Conservation (phyloP, 306 rosid genomes). For the Cajanus cajan region DNA sequence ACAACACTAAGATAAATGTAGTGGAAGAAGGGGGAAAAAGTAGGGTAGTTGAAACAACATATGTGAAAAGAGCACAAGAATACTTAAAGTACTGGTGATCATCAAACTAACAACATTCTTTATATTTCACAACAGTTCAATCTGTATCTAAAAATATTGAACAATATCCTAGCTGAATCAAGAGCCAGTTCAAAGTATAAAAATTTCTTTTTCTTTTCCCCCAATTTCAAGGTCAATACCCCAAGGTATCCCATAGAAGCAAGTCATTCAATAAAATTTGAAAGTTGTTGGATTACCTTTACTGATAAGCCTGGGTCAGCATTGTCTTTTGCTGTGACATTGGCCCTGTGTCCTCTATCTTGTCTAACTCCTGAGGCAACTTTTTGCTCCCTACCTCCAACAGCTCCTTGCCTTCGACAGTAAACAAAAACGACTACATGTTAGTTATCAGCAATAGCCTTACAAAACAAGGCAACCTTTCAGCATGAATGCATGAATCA, state of each 20-base stretch:
- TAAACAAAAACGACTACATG: neutral
- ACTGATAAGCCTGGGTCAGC: constrained; percentile 31
- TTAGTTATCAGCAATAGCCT: constrained; percentile 4
- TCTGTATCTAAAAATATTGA: neutral
- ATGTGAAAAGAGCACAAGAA: neutral
- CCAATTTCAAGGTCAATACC: neutral
- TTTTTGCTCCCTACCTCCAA: constrained; percentile 52
- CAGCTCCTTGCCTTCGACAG: constrained; percentile 56
- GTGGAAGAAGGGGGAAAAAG: neutral
- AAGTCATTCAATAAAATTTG: neutral
- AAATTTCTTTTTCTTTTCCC: neutral
- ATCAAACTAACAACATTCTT: neutral
- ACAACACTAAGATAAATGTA: constrained; percentile 25
- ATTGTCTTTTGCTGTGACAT: constrained; percentile 38
- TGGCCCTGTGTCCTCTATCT: constrained; percentile 39
- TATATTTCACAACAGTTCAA: neutral
- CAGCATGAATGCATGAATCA: constrained; percentile 9
- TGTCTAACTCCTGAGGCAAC: constrained; percentile 51
- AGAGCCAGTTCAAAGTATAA: neutral
- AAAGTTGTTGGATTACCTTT: constrained; percentile 49
- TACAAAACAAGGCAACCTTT: constrained; percentile 15
- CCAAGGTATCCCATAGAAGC: neutral
- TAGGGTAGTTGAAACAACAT: neutral
- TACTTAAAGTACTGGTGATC: neutral
- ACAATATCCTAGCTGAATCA: neutral